Evolutionary conservation across 257 asterid species (phyloP).

Genomic region (Penstemon eatonii): DNA sequence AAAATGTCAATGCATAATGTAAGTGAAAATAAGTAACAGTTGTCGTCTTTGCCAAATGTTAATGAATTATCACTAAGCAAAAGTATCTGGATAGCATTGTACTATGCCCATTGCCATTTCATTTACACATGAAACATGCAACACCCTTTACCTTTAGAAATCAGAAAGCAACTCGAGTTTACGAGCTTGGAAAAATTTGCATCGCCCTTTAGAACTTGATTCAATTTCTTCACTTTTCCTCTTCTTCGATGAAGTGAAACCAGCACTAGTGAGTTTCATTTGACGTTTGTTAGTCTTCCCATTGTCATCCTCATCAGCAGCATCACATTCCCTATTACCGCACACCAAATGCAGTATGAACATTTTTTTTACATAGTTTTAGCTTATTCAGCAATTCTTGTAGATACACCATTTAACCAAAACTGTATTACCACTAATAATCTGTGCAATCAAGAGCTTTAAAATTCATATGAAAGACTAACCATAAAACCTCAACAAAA

Average conservation of each 20-base stretch:
- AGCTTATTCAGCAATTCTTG: not conserved
- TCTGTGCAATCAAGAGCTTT: not conserved
- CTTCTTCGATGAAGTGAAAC: slow-evolving; percentile 60
- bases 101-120: too few species aligned
- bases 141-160: slow-evolving; percentile 41
- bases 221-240: slow-evolving; percentile 77
- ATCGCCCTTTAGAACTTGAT: slow-evolving; percentile 81
- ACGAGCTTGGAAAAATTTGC: slow-evolving; percentile 93
- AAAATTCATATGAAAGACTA: slow-evolving; percentile 31
- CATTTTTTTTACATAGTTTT: not conserved
- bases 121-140: too few species aligned
- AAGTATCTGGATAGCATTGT: too few species aligned
- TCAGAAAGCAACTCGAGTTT: slow-evolving; percentile 74
- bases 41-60: too few species aligned
- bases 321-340: slow-evolving; percentile 67
- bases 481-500: slow-evolving; percentile 80
- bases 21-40: too few species aligned
- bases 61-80: too few species aligned
- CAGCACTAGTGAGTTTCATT: slow-evolving; percentile 61
- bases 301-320: slow-evolving; percentile 51
- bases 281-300: slow-evolving; percentile 62
- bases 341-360: not conserved
- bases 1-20: too few species aligned
- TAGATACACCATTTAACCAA: slow-evolving; percentile 5
- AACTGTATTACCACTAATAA: not conserved